Evolutionary conservation across 352 stramenopile species (phyloP).

Genomic region (Phytophthora sp.): DNA sequence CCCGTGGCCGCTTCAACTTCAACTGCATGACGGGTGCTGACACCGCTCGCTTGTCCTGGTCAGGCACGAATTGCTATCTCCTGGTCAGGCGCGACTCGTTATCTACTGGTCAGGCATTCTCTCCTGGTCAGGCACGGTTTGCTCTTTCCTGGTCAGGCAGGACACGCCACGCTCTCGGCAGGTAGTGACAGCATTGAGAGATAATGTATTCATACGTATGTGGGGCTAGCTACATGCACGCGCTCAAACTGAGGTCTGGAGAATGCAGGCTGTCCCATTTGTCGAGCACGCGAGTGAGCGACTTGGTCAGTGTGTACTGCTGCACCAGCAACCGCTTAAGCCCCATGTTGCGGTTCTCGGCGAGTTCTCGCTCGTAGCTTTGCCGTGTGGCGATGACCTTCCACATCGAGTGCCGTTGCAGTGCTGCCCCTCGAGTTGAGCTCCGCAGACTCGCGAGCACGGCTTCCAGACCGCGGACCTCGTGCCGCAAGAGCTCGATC

Average conservation of each 20-base stretch:
- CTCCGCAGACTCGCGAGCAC: slow-evolving; percentile 23
- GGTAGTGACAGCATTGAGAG: too few relatives aligned
- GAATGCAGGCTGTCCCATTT: slow-evolving; percentile 9
- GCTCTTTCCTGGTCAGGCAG: too few relatives aligned
- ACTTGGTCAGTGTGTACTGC: slow-evolving; percentile 21
- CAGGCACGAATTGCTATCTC: too few relatives aligned
- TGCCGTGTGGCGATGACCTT: slow-evolving; percentile 27
- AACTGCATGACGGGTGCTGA: too few relatives aligned
- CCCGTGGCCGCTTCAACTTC: background rate
- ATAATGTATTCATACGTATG: too few relatives aligned
- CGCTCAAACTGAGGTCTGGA: slow-evolving; percentile 9
- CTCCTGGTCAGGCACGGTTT: too few relatives aligned
- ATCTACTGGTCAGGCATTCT: too few relatives aligned
- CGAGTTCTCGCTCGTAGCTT: slow-evolving; percentile 17
- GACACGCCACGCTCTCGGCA: too few relatives aligned
- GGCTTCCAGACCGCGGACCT: slow-evolving; percentile 21
- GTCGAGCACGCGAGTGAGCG: slow-evolving; percentile 9
- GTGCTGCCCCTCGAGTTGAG: background rate
- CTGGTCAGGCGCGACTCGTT: too few relatives aligned
- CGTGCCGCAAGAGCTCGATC: slow-evolving; percentile 27
- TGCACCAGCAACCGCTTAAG: slow-evolving; percentile 23
- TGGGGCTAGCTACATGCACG: background rate
- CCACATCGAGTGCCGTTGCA: slow-evolving; percentile 16
- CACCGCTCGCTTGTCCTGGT: too few relatives aligned
- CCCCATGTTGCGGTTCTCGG: slow-evolving; percentile 15